Base-by-base conservation (phyloP, 2,329 filamentous ascomycete genomes). In the Fusarium sp. region DNA sequence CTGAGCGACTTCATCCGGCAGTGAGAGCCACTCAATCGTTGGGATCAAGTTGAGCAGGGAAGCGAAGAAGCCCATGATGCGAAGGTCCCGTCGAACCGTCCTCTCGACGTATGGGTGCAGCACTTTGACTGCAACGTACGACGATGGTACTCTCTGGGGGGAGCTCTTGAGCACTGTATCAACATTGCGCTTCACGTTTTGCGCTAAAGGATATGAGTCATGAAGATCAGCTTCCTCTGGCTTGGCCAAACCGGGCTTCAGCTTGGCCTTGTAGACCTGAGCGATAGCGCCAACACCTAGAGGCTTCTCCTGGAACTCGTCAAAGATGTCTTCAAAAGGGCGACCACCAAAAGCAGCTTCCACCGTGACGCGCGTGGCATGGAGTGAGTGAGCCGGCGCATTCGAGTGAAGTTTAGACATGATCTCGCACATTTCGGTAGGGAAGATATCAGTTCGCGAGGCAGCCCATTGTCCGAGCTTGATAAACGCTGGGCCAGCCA, bases 391-490 rank as follows among this genome's bases (percentile, higher is more conserved):
- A 5, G 96, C 95, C 0, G 95, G 95, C 2, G 96, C 95, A 80
- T 98, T 91, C 4, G 96, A 98, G 83, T 99, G 96, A 50, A 99
- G 88, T 70, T 95, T 93, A 4, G 95, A 97, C 95, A 99, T 96
- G 80, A 95, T 91, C 47, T 89, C 89, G 83, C 96, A 99, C 89
- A 99, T 91, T 81, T 98, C 91, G 28, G 89, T 92, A 4, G 96
- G 96, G 80, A 99, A 99, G 79, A 99, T 97, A 82, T 99, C 96
- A 45, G 95, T 93, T 80, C 96, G 89, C 10, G 96, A 98, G 7
- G 96, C 96, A 24, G 96, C 96, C 96, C 96, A 99, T 91, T 99
- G 96, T 22, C 96, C 96, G 61, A 99, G 90, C 91, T 99, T 99
- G 84, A 99, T 99, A 79, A 99, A 99, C 1, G 96, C 95, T 48